Evolutionary conservation across 176 grass and related monocot species (phyloP), one percentile per base, ranked within the genome.

Genomic region (Leersia perrieri): DNA sequence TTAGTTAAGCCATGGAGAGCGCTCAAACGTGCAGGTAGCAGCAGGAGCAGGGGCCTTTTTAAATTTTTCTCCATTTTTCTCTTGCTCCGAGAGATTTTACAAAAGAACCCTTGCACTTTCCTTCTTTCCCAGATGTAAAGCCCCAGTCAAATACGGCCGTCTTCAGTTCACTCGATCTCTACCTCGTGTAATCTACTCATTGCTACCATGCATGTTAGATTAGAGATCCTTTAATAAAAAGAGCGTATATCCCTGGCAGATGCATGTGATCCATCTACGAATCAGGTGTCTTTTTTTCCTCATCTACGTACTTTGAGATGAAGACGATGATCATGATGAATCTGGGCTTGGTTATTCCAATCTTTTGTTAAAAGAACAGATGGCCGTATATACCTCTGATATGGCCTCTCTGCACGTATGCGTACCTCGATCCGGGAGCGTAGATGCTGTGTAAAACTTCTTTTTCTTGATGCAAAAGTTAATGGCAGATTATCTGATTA

Each of bases 181-280:
- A n/a, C n/a, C 42, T 25, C 36, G 45, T 68, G 77, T 81, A 81
- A 74, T 68, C 62, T 69, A 80, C 77, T 87, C 70, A 81, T 87
- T 87, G 62, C 63, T 20, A 25, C 53, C 53, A 58, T 53, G 6
- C 41, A 62, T 47, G 74, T 68, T 44, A 53, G 49, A 53, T 53
- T 53, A 53, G 18, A 85, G 40, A 28, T 86, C 68, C 84, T 80
- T 86, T 86, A 4, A 29, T 78, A 70, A 42, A 86, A 77, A 86
- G 77, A 9, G 45, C 8, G 70, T 80, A 78, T 85, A 86, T 73
- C 42, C 40, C 70, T 41, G 33, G 26, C 60, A 63, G 60, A 60
- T 55, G 66, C 84, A 80, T 80, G 84, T 73, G 76, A 73, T 80
- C 16, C 55, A 41, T 66, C 69, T 80, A 74, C 60, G 69, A 74